These are phyloP conservation scores for Silene conica DNA, from an alignment of 148 eudicot genomes.

Conservation along the genomic window DNA sequence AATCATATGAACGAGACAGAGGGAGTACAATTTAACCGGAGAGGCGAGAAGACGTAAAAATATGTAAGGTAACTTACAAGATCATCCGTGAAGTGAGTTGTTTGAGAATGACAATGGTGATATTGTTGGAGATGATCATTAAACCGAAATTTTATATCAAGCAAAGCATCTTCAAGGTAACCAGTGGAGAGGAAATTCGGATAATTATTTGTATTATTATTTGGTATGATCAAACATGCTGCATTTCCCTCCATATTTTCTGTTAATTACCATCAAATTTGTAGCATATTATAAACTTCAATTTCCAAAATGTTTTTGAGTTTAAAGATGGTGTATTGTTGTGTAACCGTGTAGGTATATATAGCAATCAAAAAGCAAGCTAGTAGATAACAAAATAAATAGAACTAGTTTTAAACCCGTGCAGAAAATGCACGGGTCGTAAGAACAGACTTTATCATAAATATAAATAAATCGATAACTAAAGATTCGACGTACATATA, in stretches of 20 bases:
- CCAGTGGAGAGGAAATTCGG: constrained; percentile 45
- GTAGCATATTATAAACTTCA: background rate
- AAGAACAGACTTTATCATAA: no score
- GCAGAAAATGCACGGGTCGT: no score
- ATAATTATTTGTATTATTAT: constrained; percentile 2
- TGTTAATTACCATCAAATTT: background rate
- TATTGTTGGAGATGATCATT: background rate
- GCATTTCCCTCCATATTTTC: constrained; percentile 25
- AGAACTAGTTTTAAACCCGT: no score
- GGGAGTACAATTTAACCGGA: no score
- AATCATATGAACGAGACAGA: no score
- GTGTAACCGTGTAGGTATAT: constrained; percentile 3
- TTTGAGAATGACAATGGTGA: constrained; percentile 5
- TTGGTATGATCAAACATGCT: constrained; percentile 18
- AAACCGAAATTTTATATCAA: constrained; percentile 44
- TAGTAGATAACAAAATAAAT: background rate
- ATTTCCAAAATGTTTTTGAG: background rate
- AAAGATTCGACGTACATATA: no score
- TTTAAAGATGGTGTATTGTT: background rate
- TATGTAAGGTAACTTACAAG: constrained; percentile 22
- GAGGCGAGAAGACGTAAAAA: no score
- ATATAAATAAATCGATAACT: no score
- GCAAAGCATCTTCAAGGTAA: constrained; percentile 73
- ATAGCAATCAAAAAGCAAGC: background rate
- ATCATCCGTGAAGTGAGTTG: constrained; percentile 24